Conservation (phyloP, 768 basidiomycete species). For the Pholiota microspora region DNA sequence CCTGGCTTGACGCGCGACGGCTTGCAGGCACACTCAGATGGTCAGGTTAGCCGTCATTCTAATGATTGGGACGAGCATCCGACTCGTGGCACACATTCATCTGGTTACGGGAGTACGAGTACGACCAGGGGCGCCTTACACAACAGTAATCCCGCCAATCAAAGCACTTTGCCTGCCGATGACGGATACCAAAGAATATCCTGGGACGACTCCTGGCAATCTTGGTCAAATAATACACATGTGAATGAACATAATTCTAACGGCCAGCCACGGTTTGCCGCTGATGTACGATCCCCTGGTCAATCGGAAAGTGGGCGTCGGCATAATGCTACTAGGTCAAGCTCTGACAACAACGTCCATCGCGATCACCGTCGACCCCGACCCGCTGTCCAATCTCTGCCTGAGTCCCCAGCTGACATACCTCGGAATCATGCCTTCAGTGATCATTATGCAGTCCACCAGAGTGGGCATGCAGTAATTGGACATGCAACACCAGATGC, state of each 20-base stretch:
- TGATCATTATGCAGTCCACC: neutral
- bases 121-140: too few relatives aligned
- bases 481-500: slow-evolving; percentile 1
- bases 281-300: neutral
- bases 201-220: neutral
- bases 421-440: neutral
- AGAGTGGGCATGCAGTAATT: neutral
- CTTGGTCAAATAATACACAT: too few relatives aligned
- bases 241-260: neutral
- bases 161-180: too few relatives aligned
- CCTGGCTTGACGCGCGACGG: slow-evolving; percentile 6
- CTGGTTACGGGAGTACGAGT: too few relatives aligned
- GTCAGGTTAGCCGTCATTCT: neutral
- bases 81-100: neutral
- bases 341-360: neutral
- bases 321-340: neutral
- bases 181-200: too few relatives aligned
- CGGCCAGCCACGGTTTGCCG: neutral
- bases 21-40: neutral
- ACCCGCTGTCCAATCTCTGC: neutral
- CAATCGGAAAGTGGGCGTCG: neutral
- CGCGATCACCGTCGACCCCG: neutral
- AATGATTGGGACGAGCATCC: neutral
- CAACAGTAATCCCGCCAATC: too few relatives aligned
- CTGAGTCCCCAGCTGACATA: neutral